A percentile compares a stretch with the other conserved stretches of the same genome.
phyloP scores from a whole-genome alignment of 1,284 basidiomycete species.

The Ustanciosporium gigantosporum region DNA sequence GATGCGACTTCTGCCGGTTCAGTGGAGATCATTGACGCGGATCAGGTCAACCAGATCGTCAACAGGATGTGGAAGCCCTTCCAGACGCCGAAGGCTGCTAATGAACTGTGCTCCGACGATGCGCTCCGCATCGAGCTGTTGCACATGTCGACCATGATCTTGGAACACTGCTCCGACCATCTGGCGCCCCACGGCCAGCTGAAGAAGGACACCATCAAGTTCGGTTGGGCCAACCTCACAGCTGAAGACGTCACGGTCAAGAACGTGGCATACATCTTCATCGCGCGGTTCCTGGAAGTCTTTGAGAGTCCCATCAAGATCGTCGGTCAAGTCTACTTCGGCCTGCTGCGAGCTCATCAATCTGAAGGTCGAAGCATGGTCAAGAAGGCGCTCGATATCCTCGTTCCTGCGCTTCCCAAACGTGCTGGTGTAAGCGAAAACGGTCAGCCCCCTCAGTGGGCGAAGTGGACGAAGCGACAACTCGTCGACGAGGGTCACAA shows the following conservation, averaged over 20 bases:
- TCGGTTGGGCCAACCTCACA: conserved; percentile 86
- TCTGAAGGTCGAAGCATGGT: conserved; percentile 76
- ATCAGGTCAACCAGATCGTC: conserved; percentile 74
- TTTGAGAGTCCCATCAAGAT: conserved; percentile 93
- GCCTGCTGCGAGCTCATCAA: conserved; percentile 79
- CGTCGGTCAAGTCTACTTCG: conserved; percentile 89
- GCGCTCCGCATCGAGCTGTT: conserved; percentile 86
- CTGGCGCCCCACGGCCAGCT: conserved; percentile 70
- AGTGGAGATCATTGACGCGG: conserved; percentile 66
- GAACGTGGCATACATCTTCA: conserved; percentile 88
- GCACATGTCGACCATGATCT: conserved; percentile 84
- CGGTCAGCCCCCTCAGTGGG: conserved; percentile 78
- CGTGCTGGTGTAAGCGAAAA: conserved; percentile 62
- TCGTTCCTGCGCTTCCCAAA: conserved; percentile 80
- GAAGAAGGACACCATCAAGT: conserved; percentile 92
- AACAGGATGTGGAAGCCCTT: conserved; percentile 79
- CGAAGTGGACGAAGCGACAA: conserved; percentile 80
- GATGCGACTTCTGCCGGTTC: neutral
- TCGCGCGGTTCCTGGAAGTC: conserved; percentile 89
- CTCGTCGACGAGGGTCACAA: conserved; percentile 83
- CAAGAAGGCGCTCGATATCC: conserved; percentile 83
- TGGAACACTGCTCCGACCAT: conserved; percentile 78
- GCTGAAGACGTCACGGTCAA: conserved; percentile 86
- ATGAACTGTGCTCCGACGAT: conserved; percentile 69
- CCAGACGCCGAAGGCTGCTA: conserved; percentile 63